Evolutionary conservation across 768 basidiomycete species (phyloP).

Genomic region (Hortiboletus campestris): DNA sequence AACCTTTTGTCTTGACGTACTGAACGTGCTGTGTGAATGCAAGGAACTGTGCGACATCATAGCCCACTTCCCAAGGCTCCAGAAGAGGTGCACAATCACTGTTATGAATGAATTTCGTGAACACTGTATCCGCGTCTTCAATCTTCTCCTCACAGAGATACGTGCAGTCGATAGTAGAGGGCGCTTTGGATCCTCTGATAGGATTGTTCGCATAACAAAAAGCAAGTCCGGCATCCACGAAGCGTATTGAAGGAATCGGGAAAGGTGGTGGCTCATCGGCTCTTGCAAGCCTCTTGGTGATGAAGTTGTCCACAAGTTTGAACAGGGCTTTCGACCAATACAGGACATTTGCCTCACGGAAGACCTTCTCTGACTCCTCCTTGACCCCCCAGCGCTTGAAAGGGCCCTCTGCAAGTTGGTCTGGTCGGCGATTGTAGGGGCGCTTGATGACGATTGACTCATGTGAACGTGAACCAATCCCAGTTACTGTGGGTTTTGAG

Average conservation of each 20-base stretch:
- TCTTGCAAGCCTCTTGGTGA: no score
- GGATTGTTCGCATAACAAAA: no score
- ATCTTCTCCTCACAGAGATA: no score
- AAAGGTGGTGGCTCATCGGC: no score
- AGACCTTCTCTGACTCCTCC: not conserved
- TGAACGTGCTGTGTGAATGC: not conserved
- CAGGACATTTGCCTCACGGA: not conserved
- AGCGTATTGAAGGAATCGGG: not conserved
- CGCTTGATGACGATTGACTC: no score
- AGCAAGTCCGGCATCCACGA: not conserved
- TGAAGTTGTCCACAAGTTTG: not conserved
- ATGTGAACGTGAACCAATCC: no score
- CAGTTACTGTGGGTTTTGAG: no score
- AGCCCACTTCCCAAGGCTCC: not conserved
- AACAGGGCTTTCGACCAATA: not conserved
- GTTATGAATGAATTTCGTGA: not conserved
- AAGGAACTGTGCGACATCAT: not conserved
- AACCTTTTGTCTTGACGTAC: not conserved
- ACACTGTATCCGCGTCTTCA: no score
- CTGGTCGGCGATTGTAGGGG: not conserved
- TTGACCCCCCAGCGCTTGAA: no score
- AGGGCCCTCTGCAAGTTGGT: no score
- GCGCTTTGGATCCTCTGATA: not conserved
- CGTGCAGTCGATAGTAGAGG: no score
- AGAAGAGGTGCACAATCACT: no score